phyloP scores from a whole-genome alignment of 1,284 basidiomycete species.

The Retiboletus fuscus region DNA sequence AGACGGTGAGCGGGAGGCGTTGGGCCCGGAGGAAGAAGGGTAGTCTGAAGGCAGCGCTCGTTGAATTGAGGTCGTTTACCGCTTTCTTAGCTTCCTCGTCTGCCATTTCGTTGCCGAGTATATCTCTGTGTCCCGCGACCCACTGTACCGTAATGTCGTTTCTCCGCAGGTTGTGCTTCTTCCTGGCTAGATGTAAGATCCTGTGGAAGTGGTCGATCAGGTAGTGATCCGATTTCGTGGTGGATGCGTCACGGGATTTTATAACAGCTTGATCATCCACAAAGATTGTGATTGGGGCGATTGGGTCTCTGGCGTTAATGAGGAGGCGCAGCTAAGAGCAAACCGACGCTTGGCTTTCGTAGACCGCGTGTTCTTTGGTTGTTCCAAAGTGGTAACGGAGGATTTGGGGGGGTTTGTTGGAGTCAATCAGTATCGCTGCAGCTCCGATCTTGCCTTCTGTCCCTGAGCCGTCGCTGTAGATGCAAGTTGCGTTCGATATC shows the following conservation, averaged over 20 bases:
- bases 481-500: not conserved
- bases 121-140: not conserved
- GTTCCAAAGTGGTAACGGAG: not conserved
- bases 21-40: too few relatives aligned
- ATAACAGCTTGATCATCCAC: not conserved
- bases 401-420: not conserved
- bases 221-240: not conserved
- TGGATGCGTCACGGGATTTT: not conserved
- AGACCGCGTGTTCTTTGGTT: not conserved
- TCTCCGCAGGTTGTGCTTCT: not conserved
- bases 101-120: not conserved
- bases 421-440: not conserved
- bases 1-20: too few relatives aligned
- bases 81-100: not conserved
- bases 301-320: not conserved
- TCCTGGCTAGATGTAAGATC: too few relatives aligned
- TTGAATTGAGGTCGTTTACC: not conserved
- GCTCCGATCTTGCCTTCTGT: not conserved
- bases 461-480: not conserved
- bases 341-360: not conserved
- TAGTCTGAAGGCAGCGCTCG: too few relatives aligned
- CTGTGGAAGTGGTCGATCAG: not conserved
- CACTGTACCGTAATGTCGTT: not conserved
- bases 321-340: not conserved
- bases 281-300: not conserved